A percentile compares a stretch with the other conserved stretches of the same genome.
These are phyloP conservation scores for Aspergillus versicolor DNA, from an alignment of 2,329 filamentous ascomycete genomes.

Conservation along the genomic window DNA sequence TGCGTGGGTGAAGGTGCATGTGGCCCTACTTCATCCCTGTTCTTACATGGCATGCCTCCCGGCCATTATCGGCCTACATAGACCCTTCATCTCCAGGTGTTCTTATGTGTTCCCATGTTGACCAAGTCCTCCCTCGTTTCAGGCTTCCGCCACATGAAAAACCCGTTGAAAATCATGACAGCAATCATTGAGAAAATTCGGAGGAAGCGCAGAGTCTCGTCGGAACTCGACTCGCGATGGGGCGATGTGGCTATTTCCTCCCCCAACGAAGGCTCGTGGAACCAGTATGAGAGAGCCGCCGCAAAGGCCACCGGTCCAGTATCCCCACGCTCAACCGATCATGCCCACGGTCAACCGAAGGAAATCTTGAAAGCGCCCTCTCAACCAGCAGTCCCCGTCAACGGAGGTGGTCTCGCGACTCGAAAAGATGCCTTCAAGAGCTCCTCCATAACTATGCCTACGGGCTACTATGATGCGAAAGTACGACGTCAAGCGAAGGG, in stretches of 20 bases:
- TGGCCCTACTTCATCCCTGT: slow-evolving; percentile 1
- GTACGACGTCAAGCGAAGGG: slow-evolving; percentile 24
- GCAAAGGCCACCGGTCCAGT: slow-evolving; percentile 2
- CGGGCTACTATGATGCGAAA: slow-evolving; percentile 32
- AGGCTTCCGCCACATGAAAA: slow-evolving; percentile 24
- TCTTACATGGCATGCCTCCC: neutral
- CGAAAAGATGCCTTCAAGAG: slow-evolving; percentile 13
- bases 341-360: slow-evolving; percentile 14
- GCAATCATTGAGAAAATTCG: slow-evolving; percentile 33
- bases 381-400: slow-evolving; percentile 8
- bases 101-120: slow-evolving; percentile 9
- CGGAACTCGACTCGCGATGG: slow-evolving; percentile 40
- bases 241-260: slow-evolving; percentile 42
- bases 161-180: slow-evolving; percentile 28
- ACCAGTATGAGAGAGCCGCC: slow-evolving; percentile 34
- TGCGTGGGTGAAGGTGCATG: slow-evolving; percentile 7
- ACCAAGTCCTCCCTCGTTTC: slow-evolving; percentile 11
- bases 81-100: neutral
- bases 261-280: slow-evolving; percentile 45
- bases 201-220: slow-evolving; percentile 35
- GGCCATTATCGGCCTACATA: slow-evolving; percentile 4
- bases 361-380: slow-evolving; percentile 14
- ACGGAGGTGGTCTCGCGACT: neutral
- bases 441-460: slow-evolving; percentile 23
- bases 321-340: neutral